Base-by-base conservation (phyloP, 805 yeast genomes). In the Cyberlindnera xylosilytica region DNA sequence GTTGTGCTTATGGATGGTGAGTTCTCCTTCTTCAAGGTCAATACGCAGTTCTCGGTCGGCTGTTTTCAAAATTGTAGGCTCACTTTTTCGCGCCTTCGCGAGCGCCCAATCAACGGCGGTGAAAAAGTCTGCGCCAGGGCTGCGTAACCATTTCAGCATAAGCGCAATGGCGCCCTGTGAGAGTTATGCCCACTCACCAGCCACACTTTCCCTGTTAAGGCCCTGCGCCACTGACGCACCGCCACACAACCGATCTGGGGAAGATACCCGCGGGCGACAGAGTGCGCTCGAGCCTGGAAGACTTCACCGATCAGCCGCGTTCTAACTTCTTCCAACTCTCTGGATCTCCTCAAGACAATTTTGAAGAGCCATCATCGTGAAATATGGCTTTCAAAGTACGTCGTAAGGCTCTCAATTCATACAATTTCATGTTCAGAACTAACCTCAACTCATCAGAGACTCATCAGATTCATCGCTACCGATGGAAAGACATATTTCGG, bases 401-500 rank as follows among this genome's bases (percentile, higher is more conserved):
- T 23, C n/a, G 6, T 8, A 18, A 22, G n/a, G 20, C 33, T 30
- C 13, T 27, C 15, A 10, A 27, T 11, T 10, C 6, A 4, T 31
- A 11, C 18, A 4, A 34, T 36, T 24, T n/a, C n/a, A n/a, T n/a
- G n/a, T n/a, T n/a, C n/a, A n/a, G n/a, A n/a, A n/a, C n/a, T n/a
- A n/a, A n/a, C n/a, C n/a, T n/a, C n/a, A n/a, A n/a, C n/a, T n/a
- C n/a, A n/a, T n/a, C 26, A 51, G 45, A 51, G 61, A 45, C 44
- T 76, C 17, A 58, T 76, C 16, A 58, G 82, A 45, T 76, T 77
- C 52, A 60, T 70, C 13, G 65, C 75, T 15, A 46, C 61, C 4
- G 76, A 74, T 48, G 74, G 73, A 17, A 53, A 61, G 37, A 60
- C 55, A 20, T 68, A 72, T 53, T 61, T 62, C 28, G 81, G 81